Conservation (phyloP, 2,329 filamentous ascomycete genomes). For the Diaporthe sp. region DNA sequence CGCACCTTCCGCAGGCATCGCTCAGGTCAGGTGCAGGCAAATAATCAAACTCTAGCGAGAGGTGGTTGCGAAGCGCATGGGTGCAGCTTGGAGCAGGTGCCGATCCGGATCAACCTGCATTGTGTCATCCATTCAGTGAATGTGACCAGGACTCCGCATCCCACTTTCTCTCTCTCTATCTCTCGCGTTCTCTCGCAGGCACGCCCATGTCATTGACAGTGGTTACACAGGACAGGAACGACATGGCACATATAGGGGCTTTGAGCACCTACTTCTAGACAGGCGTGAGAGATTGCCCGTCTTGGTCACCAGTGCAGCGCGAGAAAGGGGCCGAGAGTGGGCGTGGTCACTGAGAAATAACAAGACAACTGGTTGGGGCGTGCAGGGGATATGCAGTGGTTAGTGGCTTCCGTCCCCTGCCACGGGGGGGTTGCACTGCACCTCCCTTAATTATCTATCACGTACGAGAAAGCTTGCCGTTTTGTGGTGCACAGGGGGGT, state of each 20-base stretch:
- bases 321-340: neutral
- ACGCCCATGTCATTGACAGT: neutral
- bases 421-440: neutral
- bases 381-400: neutral
- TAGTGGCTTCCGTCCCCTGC: neutral
- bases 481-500: neutral
- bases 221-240: neutral
- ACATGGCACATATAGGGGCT: neutral
- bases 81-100: slow-evolving; percentile 30
- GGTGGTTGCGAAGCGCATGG: slow-evolving; percentile 18
- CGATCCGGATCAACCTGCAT: slow-evolving; percentile 27
- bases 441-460: neutral
- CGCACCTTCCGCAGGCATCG: neutral
- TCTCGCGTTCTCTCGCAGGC: neutral
- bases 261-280: neutral
- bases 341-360: neutral
- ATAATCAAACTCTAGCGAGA: slow-evolving; percentile 17
- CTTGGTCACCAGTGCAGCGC: neutral
- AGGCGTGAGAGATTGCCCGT: neutral
- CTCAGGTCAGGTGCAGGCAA: slow-evolving; percentile 3
- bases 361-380: neutral
- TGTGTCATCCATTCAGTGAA: neutral
- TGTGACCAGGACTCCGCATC: neutral
- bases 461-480: neutral
- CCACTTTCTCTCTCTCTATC: neutral